Base-by-base conservation (phyloP, 805 yeast genomes). In the Teunomyces atbi region DNA sequence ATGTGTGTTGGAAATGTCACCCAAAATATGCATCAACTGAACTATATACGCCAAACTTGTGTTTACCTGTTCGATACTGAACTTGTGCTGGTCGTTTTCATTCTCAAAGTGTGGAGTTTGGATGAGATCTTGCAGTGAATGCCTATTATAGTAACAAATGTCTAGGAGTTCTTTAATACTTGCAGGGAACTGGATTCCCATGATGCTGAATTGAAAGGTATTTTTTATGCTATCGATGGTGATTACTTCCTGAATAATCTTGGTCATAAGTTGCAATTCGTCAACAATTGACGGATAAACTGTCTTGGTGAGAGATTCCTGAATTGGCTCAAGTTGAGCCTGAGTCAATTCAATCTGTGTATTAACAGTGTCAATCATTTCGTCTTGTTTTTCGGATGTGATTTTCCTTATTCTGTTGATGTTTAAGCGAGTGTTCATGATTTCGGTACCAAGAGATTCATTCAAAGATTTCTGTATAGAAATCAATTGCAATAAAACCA, bases 121-220 rank as follows among this genome's bases (percentile, higher is more conserved):
- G 28, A 19, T 36, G 39, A 21, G 21, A 21, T 21, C n/a, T 21
- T 36, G 23, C 15, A 36, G 23, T 7, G 53, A 16, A 5, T 41
- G 40, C 6, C 29, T 34, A 26, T 60, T 51, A 33, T 64, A 58
- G 51, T 69, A 68, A 45, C 74, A 61, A 12, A 55, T 51, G 16
- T 57, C 53, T 7, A 69, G 54, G 11, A 71, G 42, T 26, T 68
- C 69, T 23, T 56, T 56, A 18, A 61, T 60, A 33, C 57, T 58
- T 3, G 61, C 44, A 1, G 76, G 76, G 43, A 71, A 67, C 41
- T 66, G 70, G 5, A 69, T 49, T 0, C 68, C 73, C 47, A 61
- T 42, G 3, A 72, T 68, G 23, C 55, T 53, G 44, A 66, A 63
- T 7, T 53, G 56, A n/a, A 61, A 52, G 2, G 65, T 40, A 19